Evolutionary conservation across 371 early-diverging fungal species (phyloP), one percentile per base, ranked within the genome.

Genomic region (Smittium culicis): DNA sequence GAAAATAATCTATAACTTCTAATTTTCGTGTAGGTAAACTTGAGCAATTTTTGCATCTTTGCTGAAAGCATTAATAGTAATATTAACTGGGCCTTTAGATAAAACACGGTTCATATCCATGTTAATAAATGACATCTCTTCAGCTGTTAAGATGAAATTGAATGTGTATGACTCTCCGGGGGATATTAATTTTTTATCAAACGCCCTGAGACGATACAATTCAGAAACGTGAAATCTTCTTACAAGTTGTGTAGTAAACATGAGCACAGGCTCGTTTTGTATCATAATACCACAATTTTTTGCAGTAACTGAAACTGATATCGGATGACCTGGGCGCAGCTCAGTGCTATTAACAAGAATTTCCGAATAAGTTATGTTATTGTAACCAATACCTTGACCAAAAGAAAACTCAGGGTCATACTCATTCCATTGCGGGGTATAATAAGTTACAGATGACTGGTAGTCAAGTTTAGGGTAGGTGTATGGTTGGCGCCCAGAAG

Each of bases 341-440:
- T 27, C 30, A 1, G 5, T 2, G 27, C 35, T 54, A 17, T 65
- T 79, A 66, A 76, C 71, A 29, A 67, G 70, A 54, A 81, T 55
- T 5, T 72, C 70, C 11, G 74, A 69, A 71, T 86, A 86, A 3
- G 68, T 65, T 55, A 87, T 75, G 0, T 71, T 68, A 0, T 83
- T 79, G 61, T 86, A 86, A 0, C 85, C 82, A 11, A 87, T 64
- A 27, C 88, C 88, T 34, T 77, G 78, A 1, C 86, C 82, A 69
- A 87, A 87, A 14, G 80, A 71, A 68, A 78, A 87, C 54, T 80
- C 74, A 20, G 84, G 84, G 25, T 77, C 74, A 64, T 76, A 79
- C 1, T 68, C 68, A 28, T 33, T 32, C 27, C 65, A 67, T 29
- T 67, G 61, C n/a, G 68, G 56, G 54, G 70, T 68, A 68, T 72